phyloP scores from a whole-genome alignment of 768 basidiomycete species.

The Suillus subalutaceus region DNA sequence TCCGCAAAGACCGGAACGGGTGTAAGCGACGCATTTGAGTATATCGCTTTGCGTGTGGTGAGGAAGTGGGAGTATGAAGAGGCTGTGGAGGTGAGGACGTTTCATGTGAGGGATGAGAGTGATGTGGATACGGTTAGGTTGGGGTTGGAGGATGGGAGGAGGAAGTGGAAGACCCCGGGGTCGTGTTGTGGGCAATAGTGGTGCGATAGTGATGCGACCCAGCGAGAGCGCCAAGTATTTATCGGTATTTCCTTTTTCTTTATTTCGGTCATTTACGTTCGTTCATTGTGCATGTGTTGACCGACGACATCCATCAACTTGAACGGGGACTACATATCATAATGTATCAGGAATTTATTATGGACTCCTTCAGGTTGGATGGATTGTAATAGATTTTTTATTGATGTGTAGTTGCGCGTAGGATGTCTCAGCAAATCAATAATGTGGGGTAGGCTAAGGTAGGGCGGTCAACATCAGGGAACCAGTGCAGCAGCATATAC shows the following conservation, averaged over 20 bases:
- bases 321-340: neutral
- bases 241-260: constrained; percentile 3
- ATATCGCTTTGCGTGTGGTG: constrained; percentile 67
- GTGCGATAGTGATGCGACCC: neutral
- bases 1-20: constrained; percentile 80
- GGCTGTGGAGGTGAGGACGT: constrained; percentile 46
- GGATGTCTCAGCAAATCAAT: too few relatives aligned
- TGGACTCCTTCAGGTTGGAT: neutral
- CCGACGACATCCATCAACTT: neutral
- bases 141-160: constrained; percentile 21
- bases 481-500: neutral
- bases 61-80: constrained; percentile 71
- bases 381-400: neutral
- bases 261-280: neutral
- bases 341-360: constrained; percentile 3
- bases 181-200: constrained; percentile 22
- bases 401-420: neutral
- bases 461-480: neutral
- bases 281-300: neutral
- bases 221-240: neutral
- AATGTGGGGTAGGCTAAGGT: too few relatives aligned
- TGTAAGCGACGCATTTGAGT: constrained; percentile 75
- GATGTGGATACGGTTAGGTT: constrained; percentile 41
- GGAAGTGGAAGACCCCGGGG: constrained; percentile 13
- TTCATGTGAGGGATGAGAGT: constrained; percentile 43